Evolutionary conservation across 345 rosid genomes (phyloP).

Genomic region (Melaleuca alternifolia): DNA sequence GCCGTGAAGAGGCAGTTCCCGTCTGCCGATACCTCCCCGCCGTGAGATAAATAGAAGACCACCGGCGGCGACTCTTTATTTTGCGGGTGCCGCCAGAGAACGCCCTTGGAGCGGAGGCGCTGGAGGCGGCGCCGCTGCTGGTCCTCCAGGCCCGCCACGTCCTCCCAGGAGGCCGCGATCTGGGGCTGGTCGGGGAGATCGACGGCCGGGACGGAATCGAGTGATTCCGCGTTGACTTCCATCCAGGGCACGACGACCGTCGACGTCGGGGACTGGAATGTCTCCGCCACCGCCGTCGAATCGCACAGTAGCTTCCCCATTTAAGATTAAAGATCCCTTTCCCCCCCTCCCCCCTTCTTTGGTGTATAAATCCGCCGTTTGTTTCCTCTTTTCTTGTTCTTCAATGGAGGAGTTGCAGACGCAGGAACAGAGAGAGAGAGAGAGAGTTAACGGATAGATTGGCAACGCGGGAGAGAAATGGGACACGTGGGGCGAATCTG

Average conservation of each 20-base stretch:
- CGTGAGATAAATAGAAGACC: conserved; percentile 76
- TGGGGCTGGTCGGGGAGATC: conserved; percentile 19
- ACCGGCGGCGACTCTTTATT: conserved; percentile 36
- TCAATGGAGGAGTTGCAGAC: conserved; percentile 6
- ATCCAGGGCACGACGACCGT: conserved; percentile 54
- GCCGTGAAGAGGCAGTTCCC: conserved; percentile 98
- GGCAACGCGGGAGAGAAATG: conserved; percentile 33
- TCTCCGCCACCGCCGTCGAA: conserved; percentile 54
- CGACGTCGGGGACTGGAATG: conserved; percentile 52
- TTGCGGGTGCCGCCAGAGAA: conserved; percentile 79
- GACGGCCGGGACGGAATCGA: conserved; percentile 34
- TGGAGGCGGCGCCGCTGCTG: conserved; percentile 72
- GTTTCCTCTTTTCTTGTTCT: conserved; percentile 2
- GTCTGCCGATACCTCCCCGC: conserved; percentile 91
- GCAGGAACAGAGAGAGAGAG: background rate
- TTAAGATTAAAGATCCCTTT: background rate
- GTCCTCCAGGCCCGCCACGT: conserved; percentile 80
- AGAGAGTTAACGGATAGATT: conserved; percentile 58
- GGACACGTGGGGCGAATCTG: conserved; percentile 36
- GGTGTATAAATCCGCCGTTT: background rate
- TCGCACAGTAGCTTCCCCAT: conserved; percentile 90
- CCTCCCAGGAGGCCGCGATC: conserved; percentile 46
- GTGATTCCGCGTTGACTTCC: conserved; percentile 27
- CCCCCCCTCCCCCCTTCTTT: background rate
- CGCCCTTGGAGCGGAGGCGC: conserved; percentile 69